Evolutionary conservation across 2,329 filamentous ascomycete species (phyloP), one percentile per base, ranked within the genome.

Genomic region (Colletotrichum costaricense): DNA sequence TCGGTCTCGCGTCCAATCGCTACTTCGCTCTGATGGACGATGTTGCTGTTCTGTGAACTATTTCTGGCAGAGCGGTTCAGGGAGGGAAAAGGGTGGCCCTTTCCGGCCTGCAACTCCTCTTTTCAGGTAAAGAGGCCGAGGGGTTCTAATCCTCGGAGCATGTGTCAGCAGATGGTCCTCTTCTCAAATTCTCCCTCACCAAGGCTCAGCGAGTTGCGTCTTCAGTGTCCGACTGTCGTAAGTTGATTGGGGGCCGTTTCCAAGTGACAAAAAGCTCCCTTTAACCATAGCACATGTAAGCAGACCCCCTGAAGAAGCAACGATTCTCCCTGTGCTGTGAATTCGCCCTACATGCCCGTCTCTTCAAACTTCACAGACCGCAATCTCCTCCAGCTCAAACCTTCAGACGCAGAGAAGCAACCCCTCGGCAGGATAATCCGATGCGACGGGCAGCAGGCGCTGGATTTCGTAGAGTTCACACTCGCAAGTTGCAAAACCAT

Each of bases 261-360:
- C 70, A 73, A 12, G 38, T 64, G 54, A 59, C 54, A 64, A 46
- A 55, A n/a, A 7, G 2, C 52, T 30, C 24, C 22, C 42, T 28
- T 38, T 6, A 11, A 7, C 9, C n/a, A 19, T 16, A 11, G 42
- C 26, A 55, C 9, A 14, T 30, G 14, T 28, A 19, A 12, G 38
- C 70, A 42, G 38, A 14, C 12, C 5, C 69, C 66, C 46, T 54
- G 49, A 68, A 72, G 69, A 63, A 62, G 70, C 66, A 65, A 60
- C 66, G 38, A 49, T 54, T 19, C 46, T 64, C 70, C 55, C 66
- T 69, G 59, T 49, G 54, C 38, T 11, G 9, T 58, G 56, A 49
- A 28, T n/a, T 57, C 28, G 63, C 64, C 49, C 69, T 72, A 64
- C 64, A 28, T 68, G 42, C 49, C 49, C 19, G 42, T 56, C 65